Conservation (phyloP, 208 protist genomes). For the Crithidia thermophila region DNA sequence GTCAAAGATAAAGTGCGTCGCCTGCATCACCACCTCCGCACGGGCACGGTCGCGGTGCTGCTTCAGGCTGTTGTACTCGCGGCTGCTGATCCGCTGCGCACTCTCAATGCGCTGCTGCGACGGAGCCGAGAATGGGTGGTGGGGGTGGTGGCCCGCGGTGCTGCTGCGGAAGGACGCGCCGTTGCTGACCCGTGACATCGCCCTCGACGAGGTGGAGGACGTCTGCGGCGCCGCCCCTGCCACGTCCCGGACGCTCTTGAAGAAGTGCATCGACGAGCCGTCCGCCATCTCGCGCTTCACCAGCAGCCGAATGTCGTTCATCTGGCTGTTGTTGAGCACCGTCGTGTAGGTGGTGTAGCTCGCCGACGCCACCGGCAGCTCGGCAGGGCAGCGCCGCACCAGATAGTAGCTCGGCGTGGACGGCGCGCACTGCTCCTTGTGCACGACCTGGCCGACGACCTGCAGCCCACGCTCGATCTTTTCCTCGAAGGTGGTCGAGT, state of each 20-base stretch:
- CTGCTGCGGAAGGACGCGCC: constrained; percentile 23
- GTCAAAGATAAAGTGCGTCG: constrained; percentile 67
- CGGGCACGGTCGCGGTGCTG: constrained; percentile 52
- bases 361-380: constrained; percentile 43
- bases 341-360: constrained; percentile 51
- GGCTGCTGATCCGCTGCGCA: constrained; percentile 70
- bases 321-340: constrained; percentile 54
- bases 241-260: constrained; percentile 46
- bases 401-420: constrained; percentile 44
- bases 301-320: constrained; percentile 68
- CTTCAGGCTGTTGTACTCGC: constrained; percentile 71
- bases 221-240: not conserved
- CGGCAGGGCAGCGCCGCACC: constrained; percentile 37
- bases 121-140: constrained; percentile 2
- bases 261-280: constrained; percentile 71
- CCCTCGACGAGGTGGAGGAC: constrained; percentile 1
- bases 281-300: constrained; percentile 50
- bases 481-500: constrained; percentile 70
- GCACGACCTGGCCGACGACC: constrained; percentile 60
- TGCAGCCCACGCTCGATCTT: constrained; percentile 77
- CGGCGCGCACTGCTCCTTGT: constrained; percentile 31
- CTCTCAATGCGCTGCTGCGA: constrained; percentile 48
- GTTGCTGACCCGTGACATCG: constrained; percentile 12
- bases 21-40: constrained; percentile 51
- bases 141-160: not conserved